Conservation (phyloP, 108 stramenopile species). For the Fragilariopsis cylindrus region DNA sequence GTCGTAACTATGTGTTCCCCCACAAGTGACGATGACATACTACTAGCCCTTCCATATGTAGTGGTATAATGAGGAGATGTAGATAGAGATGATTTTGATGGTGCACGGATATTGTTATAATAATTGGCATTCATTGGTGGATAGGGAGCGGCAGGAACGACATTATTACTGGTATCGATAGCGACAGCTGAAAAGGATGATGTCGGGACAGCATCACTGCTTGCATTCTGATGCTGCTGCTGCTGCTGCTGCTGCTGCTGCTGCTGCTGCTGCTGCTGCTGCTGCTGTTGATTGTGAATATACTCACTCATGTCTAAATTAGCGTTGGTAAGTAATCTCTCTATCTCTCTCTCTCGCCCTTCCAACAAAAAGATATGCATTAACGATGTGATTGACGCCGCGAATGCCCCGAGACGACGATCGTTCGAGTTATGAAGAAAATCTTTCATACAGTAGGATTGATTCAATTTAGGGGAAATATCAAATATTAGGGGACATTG, state of each 20-base stretch:
- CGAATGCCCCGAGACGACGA: too few relatives aligned
- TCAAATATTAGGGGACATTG: too few relatives aligned
- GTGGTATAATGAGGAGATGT: constrained; percentile 36
- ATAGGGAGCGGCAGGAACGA: constrained; percentile 7
- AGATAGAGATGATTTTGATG: constrained; percentile 28
- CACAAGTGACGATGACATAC: not conserved
- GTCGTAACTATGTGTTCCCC: constrained; percentile 5
- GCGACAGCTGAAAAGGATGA: not conserved
- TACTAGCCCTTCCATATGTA: not conserved
- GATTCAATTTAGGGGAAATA: too few relatives aligned
- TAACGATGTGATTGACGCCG: too few relatives aligned
- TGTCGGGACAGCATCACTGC: not conserved
- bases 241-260: not conserved
- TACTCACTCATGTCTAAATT: not conserved
- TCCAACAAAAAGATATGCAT: too few relatives aligned
- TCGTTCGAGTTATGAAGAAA: too few relatives aligned
- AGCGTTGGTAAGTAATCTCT: too few relatives aligned
- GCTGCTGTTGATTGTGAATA: not conserved
- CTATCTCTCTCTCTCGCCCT: too few relatives aligned
- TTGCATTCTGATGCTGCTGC: not conserved
- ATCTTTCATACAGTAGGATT: too few relatives aligned
- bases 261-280: not conserved
- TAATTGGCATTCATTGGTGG: constrained; percentile 4
- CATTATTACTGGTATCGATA: not conserved
- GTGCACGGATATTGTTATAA: not conserved